phyloP scores from a whole-genome alignment of 768 basidiomycete genomes.

The Auricularia sp. region DNA sequence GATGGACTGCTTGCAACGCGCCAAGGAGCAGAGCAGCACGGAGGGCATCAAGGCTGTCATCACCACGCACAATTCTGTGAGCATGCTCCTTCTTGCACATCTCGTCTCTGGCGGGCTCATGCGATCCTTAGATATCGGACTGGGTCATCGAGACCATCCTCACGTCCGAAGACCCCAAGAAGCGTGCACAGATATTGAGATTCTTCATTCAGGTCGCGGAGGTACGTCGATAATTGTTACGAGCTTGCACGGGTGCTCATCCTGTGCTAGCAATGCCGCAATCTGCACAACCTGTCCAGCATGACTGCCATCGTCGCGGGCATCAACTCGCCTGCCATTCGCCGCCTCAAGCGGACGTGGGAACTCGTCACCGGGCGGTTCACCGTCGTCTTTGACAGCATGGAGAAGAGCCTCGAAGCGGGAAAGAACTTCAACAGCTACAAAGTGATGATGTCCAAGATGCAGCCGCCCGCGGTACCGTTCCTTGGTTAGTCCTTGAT shows the following conservation, averaged over 20 bases:
- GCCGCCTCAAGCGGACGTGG: conserved; percentile 88
- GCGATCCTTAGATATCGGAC: conserved; percentile 58
- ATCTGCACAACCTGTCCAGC: conserved; percentile 89
- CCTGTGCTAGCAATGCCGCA: conserved; percentile 66
- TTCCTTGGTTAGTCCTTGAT: conserved; percentile 65
- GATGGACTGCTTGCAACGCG: conserved; percentile 81
- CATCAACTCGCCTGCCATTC: conserved; percentile 88
- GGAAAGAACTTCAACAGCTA: conserved; percentile 94
- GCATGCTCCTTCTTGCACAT: conserved; percentile 13
- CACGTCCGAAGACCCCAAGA: conserved; percentile 67
- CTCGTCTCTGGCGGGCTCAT: neutral
- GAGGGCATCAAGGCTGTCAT: conserved; percentile 86
- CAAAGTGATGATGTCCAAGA: conserved; percentile 66
- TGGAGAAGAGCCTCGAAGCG: conserved; percentile 85
- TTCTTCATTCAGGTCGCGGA: conserved; percentile 88
- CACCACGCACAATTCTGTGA: conserved; percentile 74
- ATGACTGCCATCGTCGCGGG: conserved; percentile 95
- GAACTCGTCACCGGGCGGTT: conserved; percentile 73
- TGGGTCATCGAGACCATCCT: conserved; percentile 86
- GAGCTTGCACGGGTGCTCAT: conserved; percentile 3
- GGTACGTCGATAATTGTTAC: conserved; percentile 35
- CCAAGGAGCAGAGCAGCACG: conserved; percentile 62
- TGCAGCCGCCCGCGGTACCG: conserved; percentile 89
- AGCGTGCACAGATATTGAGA: conserved; percentile 72
- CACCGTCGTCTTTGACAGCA: conserved; percentile 59